Conservation (phyloP, 108 stramenopile species). For the Cyclotella cryptica region DNA sequence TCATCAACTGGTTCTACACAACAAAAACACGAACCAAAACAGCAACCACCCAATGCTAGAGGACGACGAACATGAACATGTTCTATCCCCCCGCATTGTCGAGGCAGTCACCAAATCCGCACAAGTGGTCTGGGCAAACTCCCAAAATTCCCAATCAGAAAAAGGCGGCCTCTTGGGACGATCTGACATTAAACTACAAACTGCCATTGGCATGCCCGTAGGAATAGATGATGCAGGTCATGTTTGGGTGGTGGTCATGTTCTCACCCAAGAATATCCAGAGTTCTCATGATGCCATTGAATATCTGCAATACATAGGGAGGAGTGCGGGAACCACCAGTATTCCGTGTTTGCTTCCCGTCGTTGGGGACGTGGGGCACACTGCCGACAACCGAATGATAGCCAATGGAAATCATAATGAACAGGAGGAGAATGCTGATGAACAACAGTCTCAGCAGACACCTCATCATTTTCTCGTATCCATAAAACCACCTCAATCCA, state of each 20-base stretch:
- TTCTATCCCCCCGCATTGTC: conserved; percentile 89
- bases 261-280: conserved; percentile 86
- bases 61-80: conserved; percentile 69
- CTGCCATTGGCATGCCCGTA: conserved; percentile 97
- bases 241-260: conserved; percentile 94
- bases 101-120: conserved; percentile 92
- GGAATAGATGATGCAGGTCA: conserved; percentile 85
- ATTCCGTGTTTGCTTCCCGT: conserved; percentile 87
- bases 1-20: background rate
- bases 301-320: conserved; percentile 82
- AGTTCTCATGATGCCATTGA: conserved; percentile 86
- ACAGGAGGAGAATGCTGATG: conserved; percentile 2
- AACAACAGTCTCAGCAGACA: conserved; percentile 34
- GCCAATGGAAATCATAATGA: conserved; percentile 9
- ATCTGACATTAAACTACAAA: conserved; percentile 94
- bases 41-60: background rate
- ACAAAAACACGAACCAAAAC: conserved; percentile 26
- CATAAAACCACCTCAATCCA: conserved; percentile 35
- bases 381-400: conserved; percentile 22
- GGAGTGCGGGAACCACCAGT: conserved; percentile 74
- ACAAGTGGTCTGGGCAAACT: conserved; percentile 97
- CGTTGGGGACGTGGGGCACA: conserved; percentile 49
- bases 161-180: conserved; percentile 89
- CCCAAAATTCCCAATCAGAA: conserved; percentile 50
- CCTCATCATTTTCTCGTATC: conserved; percentile 40